Evolutionary conservation across 306 rosid genomes (phyloP).

Genomic region (Luffa aegyptiaca): DNA sequence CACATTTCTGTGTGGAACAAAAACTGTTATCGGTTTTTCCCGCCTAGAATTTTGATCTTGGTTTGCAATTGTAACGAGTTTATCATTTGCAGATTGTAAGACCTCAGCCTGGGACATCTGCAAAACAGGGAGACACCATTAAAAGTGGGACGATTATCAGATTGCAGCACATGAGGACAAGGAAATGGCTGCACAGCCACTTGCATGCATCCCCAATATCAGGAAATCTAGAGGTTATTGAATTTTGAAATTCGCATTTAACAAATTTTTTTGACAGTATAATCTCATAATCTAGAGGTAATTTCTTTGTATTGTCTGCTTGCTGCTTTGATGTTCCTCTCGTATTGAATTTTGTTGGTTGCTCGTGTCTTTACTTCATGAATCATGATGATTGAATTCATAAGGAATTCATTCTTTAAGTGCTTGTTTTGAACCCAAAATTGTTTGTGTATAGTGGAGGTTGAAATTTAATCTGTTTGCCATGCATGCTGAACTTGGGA

Average conservation of each 20-base stretch:
- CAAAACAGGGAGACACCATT: constrained; percentile 86
- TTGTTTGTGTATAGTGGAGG: neutral
- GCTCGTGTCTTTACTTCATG: neutral
- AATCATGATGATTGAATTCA: neutral
- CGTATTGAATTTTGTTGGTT: neutral
- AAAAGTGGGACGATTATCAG: constrained; percentile 70
- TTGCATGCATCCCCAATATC: constrained; percentile 86
- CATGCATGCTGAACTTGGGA: neutral
- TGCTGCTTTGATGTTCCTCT: neutral
- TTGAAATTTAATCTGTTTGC: neutral
- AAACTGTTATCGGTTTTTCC: neutral
- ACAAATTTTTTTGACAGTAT: neutral
- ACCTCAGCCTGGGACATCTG: constrained; percentile 52
- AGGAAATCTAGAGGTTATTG: constrained; percentile 81
- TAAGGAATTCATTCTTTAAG: neutral
- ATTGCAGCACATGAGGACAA: constrained; percentile 92
- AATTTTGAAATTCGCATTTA: neutral
- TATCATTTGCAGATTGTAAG: constrained; percentile 52
- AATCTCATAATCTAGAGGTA: neutral
- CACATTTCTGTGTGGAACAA: neutral
- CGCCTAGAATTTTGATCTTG: neutral
- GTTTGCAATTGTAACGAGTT: neutral
- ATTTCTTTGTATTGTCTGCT: neutral
- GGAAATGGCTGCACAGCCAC: constrained; percentile 99
- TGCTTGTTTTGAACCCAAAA: neutral